A percentile compares a stretch with the other conserved stretches of the same genome.
Evolutionary conservation across 2,329 filamentous ascomycete genomes (phyloP).

Genomic region (Colletotrichum zoysiae): DNA sequence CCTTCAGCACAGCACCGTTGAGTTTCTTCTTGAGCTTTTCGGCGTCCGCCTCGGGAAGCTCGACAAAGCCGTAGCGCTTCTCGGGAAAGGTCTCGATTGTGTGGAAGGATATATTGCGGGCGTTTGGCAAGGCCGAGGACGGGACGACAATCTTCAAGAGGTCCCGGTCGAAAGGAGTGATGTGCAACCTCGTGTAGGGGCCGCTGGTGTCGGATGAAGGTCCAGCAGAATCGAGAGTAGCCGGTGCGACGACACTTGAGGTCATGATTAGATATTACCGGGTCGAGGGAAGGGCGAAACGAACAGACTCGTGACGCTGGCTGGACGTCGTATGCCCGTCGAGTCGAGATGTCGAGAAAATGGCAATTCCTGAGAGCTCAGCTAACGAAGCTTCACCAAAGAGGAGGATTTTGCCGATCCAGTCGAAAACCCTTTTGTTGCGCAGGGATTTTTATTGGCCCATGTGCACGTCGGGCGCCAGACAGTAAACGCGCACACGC

Average conservation of each 20-base stretch:
- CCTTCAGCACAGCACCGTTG: slow-evolving; percentile 86
- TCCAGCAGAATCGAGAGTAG: slow-evolving; percentile 21
- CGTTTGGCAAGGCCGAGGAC: slow-evolving; percentile 72
- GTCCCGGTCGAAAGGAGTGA: slow-evolving; percentile 84
- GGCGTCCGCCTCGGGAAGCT: slow-evolving; percentile 83
- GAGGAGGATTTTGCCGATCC: slow-evolving; percentile 38
- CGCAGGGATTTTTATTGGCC: slow-evolving; percentile 43
- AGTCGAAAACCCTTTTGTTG: slow-evolving; percentile 42
- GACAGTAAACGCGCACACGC: slow-evolving; percentile 1
- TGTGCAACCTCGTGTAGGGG: slow-evolving; percentile 77
- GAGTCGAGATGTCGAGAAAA: slow-evolving; percentile 26
- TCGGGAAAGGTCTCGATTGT: slow-evolving; percentile 89
- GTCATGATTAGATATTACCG: slow-evolving; percentile 37
- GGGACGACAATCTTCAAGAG: slow-evolving; percentile 81
- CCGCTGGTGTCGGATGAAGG: slow-evolving; percentile 38
- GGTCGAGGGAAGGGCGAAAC: neutral
- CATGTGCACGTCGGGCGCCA: neutral
- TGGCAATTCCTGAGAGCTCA: neutral
- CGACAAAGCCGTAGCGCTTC: slow-evolving; percentile 89
- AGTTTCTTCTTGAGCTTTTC: slow-evolving; percentile 94
- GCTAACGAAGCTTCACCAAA: slow-evolving; percentile 22
- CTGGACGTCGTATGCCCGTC: slow-evolving; percentile 26
- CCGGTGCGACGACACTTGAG: slow-evolving; percentile 2
- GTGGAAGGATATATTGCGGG: slow-evolving; percentile 90
- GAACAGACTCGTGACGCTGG: slow-evolving; percentile 14